Base-by-base conservation (phyloP, 371 early-diverging fungal species). In the Apophysomyces variabilis region DNA sequence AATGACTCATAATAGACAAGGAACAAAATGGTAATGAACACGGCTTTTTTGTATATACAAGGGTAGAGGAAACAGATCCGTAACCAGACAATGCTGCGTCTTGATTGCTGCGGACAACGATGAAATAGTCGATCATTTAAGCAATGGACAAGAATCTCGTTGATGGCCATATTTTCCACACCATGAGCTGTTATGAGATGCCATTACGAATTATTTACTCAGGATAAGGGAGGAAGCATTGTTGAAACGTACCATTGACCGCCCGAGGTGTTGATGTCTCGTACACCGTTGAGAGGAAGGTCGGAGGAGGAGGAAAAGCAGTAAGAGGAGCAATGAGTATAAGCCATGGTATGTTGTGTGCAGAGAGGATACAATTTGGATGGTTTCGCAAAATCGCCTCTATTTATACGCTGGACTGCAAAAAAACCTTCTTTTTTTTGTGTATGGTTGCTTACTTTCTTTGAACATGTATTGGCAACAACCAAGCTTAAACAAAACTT, bases 151-250 rank as follows among this genome's bases (percentile, higher is more conserved):
- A 18, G 7, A 21, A 3, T 21, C 38, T 60, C 66, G 58, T 36
- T 38, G 16, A 41, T 71, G 72, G 39, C 72, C 72, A 39, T 67
- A 71, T 58, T 67, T 71, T 32, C 72, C 72, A 47, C 72, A 71
- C 72, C 72, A 71, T 9, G 68, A 45, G 57, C 72, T 71, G 46
- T 37, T 32, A 6, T 38, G 61, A 32, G 46, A 36, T 35, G 26
- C 16, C 38, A 46, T 39, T 21, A 18, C 32, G 3, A 39, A n/a
- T 38, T 18, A 58, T 18, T 47, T 18, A 26, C 32, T 26, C 32
- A 26, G 32, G 32, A 2, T 26, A 3, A 26, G 47, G 12, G 44
- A 44, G 13, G n/a, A 47, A 0, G 41, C 38, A 32, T 56, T 14
- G 21, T 12, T 6, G 7, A 5, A 14, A 57, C 50, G 32, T 65